Base-by-base conservation (phyloP, 2,329 filamentous ascomycete genomes). In the Diplocarpon rosae region DNA sequence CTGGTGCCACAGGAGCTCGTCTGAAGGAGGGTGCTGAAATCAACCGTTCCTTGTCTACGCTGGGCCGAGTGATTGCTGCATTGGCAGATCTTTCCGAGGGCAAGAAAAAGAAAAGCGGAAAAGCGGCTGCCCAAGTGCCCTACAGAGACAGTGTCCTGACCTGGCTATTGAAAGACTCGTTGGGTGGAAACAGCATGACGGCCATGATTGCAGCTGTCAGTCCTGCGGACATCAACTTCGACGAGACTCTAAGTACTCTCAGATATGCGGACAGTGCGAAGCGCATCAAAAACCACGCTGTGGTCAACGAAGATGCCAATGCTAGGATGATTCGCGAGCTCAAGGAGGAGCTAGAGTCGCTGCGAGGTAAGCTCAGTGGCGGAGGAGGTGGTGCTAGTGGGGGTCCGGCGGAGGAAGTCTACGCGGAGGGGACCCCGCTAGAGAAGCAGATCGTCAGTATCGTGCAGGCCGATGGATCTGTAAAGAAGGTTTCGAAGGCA, bases 151-250 rank as follows among this genome's bases (percentile, higher is more conserved):
- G 87, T 60, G 80, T 98, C 39, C 68, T 98, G 54, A 98, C 92
- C 1, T 98, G 92, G 92, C 69, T 98, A 36, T 67, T 98, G 53
- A 98, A 98, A 62, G 93, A 98, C 63, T 96, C 90, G 3, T 68
- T 98, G 5, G 92, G 92, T 62, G 92, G 92, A 59, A 98, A 98
- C 72, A 96, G 90, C 63, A 90, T 96, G 85, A 98, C 92, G 17
- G 92, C 92, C 48, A 98, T 98, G 93, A 98, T 98, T 71, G 93
- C 92, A 40, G 90, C 90, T 42, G 95, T 98, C 61, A 95, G 89
- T 59, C 92, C 92, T 3, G 92, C 92, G 43, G 92, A 98, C 65
- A 96, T 96, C 69, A 98, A 98, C 66, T 96, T 94, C 61, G 92
- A 98, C 54, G 92, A 98, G 66, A 98, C 93, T 0, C 72, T 98